phyloP scores from a whole-genome alignment of 1,139 yeast species.

The Debaryomyces subglobosus region DNA sequence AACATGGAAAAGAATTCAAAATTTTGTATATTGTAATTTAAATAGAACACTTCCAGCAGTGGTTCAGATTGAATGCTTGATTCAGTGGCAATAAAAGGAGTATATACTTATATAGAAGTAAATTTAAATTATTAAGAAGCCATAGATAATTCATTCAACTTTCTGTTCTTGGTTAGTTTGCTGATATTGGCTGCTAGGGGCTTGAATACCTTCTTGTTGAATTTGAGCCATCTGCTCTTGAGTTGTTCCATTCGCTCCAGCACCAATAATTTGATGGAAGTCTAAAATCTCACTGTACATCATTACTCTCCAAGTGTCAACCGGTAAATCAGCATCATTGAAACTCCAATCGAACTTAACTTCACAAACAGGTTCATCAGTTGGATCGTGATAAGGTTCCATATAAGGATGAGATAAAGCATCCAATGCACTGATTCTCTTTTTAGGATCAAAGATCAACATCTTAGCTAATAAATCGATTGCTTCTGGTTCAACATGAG shows the following conservation, averaged over 20 bases:
- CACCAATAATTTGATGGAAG: slow-evolving; percentile 78
- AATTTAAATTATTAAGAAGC: background rate
- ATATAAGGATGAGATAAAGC: slow-evolving; percentile 90
- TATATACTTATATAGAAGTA: background rate
- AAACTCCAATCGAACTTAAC: slow-evolving; percentile 97
- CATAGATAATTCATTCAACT: slow-evolving; percentile 19
- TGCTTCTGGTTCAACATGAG: slow-evolving; percentile 88
- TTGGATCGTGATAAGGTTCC: slow-evolving; percentile 97
- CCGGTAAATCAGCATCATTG: slow-evolving; percentile 96
- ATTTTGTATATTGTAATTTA: background rate
- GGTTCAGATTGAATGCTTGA: background rate
- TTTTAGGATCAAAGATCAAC: slow-evolving; percentile 93
- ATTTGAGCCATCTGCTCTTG: slow-evolving; percentile 34
- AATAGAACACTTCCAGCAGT: background rate
- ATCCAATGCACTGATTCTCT: slow-evolving; percentile 89
- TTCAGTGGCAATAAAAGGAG: background rate
- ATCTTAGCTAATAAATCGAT: slow-evolving; percentile 84
- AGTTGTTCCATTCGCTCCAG: slow-evolving; percentile 18
- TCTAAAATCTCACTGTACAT: slow-evolving; percentile 97
- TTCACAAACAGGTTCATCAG: slow-evolving; percentile 95
- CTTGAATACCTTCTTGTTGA: slow-evolving; percentile 36
- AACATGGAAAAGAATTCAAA: background rate
- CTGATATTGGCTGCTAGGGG: slow-evolving; percentile 21
- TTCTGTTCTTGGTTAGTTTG: slow-evolving; percentile 16
- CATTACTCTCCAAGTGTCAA: slow-evolving; percentile 99